Evolutionary conservation across 441 rosid genomes (phyloP).

Genomic region (Aleurites moluccanus): DNA sequence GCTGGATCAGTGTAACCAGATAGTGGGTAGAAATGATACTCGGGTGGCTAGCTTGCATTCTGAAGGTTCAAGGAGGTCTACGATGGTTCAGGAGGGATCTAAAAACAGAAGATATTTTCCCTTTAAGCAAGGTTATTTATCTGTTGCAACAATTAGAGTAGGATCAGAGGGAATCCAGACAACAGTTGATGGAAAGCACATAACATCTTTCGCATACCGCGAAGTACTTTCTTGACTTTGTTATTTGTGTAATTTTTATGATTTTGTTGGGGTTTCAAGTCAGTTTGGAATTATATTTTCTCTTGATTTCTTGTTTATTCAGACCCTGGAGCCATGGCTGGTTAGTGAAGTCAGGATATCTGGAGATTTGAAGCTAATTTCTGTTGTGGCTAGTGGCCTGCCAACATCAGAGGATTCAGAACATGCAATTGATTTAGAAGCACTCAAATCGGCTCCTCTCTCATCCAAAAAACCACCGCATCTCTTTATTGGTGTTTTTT

Average conservation of each 20-base stretch:
- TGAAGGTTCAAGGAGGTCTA: conserved; percentile 42
- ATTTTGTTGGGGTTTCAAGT: conserved; percentile 17
- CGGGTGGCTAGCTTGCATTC: conserved; percentile 34
- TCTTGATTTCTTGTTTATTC: conserved; percentile 12
- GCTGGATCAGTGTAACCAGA: conserved; percentile 80
- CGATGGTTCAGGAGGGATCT: conserved; percentile 44
- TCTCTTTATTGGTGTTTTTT: conserved; percentile 91
- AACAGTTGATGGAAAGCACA: conserved; percentile 86
- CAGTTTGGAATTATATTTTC: conserved; percentile 19
- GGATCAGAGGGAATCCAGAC: conserved; percentile 88
- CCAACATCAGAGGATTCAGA: conserved; percentile 58
- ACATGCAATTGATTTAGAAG: conserved; percentile 58
- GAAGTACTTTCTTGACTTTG: conserved; percentile 33
- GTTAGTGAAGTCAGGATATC: conserved; percentile 55
- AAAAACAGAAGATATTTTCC: conserved; percentile 59
- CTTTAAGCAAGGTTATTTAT: conserved; percentile 61
- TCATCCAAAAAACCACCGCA: conserved; percentile 49
- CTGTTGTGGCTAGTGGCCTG: conserved; percentile 51
- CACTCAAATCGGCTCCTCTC: conserved; percentile 63
- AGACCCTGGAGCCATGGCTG: conserved; percentile 70
- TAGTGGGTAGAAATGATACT: conserved; percentile 69
- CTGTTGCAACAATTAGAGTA: conserved; percentile 81
- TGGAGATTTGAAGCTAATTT: conserved; percentile 51
- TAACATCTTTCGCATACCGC: conserved; percentile 27
- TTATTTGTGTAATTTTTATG: conserved; percentile 16